Base-by-base conservation (phyloP, 192 early-diverging fungal genomes). In the Geosiphon pyriformis region DNA sequence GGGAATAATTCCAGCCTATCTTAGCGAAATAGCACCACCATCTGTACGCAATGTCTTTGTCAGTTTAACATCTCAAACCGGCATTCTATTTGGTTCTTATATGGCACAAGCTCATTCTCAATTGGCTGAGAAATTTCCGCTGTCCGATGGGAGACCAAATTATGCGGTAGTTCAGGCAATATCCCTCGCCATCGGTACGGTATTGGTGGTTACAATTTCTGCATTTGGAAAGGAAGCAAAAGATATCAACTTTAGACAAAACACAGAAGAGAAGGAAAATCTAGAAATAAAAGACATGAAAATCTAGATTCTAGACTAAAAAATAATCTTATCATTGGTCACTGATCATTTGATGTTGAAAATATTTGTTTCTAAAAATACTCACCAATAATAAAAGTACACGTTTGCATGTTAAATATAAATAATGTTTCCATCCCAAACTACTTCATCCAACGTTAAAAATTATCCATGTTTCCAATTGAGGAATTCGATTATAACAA, bases 41-140 rank as follows among this genome's bases (percentile, higher is more conserved):
- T 74, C 72, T 17, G 81, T 89, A 69, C 83, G 90, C 10, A 82
- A 82, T 15, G 79, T 84, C 1, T 84, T 91, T 57, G 86, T 87
- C 8, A 88, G 90, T 20, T 72, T 91, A n/a, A 66, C 86, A 2
- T 90, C 89, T 71, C 88, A 91, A 76, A 74, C 88, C 18, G 90
- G 88, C 29, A 91, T 88, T 62, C 71, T 91, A 63, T 81, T 90
- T 51, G 64, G 75, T 1, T 76, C 84, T 11, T 78, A 80, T 20
- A 74, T 79, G 29, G 82, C 81, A 29, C 78, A 83, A 65, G 83
- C 85, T 51, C 85, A 68, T 62, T 83, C 79, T 61, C 76, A 47
- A 4, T 69, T 75, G 23, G 74, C 72, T 59, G 77, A 70, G n/a
- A 65, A 54, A 20, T 65, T 73, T 50, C 59, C 58, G 11, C 20